Evolutionary conservation across 495 filamentous ascomycete species (phyloP).

Genomic region (Talaromyces ruber): DNA sequence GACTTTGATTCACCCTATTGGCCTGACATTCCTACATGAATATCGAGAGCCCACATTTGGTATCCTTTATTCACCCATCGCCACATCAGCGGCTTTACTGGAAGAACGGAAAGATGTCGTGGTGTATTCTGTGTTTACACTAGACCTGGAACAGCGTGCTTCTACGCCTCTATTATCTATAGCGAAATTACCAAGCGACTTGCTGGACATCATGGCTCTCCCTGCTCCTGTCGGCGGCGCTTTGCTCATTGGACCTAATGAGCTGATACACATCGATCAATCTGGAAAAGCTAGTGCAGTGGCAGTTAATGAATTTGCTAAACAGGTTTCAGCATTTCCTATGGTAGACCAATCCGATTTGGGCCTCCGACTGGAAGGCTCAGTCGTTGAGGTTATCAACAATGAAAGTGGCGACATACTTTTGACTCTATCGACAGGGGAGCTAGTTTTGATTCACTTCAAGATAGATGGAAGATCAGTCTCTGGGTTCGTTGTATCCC

Average conservation of each 20-base stretch:
- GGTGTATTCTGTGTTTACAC: constrained; percentile 86
- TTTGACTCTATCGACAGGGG: constrained; percentile 70
- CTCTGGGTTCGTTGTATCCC: constrained; percentile 66
- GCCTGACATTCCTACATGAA: constrained; percentile 89
- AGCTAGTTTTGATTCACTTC: constrained; percentile 70
- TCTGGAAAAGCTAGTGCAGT: constrained; percentile 88
- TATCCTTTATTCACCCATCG: constrained; percentile 68
- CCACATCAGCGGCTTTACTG: constrained; percentile 63
- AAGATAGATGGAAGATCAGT: constrained; percentile 88
- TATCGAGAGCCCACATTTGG: constrained; percentile 97
- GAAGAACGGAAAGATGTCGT: constrained; percentile 74
- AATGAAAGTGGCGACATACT: constrained; percentile 72
- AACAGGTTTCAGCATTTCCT: constrained; percentile 65
- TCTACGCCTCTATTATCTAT: constrained; percentile 91
- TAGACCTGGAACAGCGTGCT: constrained; percentile 88
- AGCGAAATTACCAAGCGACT: constrained; percentile 74
- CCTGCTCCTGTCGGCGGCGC: constrained; percentile 82
- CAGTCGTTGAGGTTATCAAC: constrained; percentile 65
- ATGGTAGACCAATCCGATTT: constrained; percentile 82
- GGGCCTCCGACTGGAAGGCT: constrained; percentile 72
- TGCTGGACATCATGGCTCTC: constrained; percentile 76
- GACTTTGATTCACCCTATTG: constrained; percentile 75
- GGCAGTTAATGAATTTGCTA: constrained; percentile 86
- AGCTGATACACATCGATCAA: constrained; percentile 93
- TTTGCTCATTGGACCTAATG: constrained; percentile 77